phyloP scores from a whole-genome alignment of 208 protist species.

The Leishmania amazonensis region DNA sequence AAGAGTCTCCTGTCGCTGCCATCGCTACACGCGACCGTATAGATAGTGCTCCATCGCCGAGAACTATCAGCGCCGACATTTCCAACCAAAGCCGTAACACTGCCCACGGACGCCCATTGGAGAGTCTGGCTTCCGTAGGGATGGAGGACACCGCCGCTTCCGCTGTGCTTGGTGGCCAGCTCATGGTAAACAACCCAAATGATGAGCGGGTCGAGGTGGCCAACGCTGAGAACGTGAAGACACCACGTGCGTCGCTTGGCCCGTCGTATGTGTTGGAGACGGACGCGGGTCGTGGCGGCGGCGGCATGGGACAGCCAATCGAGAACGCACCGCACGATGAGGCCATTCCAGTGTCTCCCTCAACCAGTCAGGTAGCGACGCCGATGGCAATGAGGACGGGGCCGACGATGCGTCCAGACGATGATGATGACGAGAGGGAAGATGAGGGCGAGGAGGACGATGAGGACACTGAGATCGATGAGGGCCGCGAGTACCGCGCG shows the following conservation, averaged over 20 bases:
- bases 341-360: slow-evolving; percentile 42
- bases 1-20: background rate
- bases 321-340: slow-evolving; percentile 75
- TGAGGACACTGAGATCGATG: slow-evolving; percentile 38
- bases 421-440: slow-evolving; percentile 33
- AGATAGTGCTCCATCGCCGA: background rate
- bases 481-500: slow-evolving; percentile 32
- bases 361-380: slow-evolving; percentile 31
- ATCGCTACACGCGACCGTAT: background rate
- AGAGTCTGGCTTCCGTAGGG: slow-evolving; percentile 4
- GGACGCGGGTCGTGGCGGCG: slow-evolving; percentile 15
- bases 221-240: slow-evolving; percentile 54
- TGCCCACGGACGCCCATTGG: background rate
- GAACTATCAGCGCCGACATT: background rate
- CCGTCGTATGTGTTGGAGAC: slow-evolving; percentile 11
- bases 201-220: slow-evolving; percentile 84
- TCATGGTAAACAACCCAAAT: slow-evolving; percentile 86
- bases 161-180: slow-evolving; percentile 29
- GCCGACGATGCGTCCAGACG: slow-evolving; percentile 16
- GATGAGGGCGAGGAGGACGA: slow-evolving; percentile 42
- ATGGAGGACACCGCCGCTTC: background rate
- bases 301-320: slow-evolving; percentile 28
- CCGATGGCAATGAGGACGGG: slow-evolving; percentile 26
- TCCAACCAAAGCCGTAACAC: background rate
- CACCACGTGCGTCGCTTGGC: slow-evolving; percentile 39